Base-by-base conservation (phyloP, 2,329 filamentous ascomycete species). In the Apiospora pterosperma region DNA sequence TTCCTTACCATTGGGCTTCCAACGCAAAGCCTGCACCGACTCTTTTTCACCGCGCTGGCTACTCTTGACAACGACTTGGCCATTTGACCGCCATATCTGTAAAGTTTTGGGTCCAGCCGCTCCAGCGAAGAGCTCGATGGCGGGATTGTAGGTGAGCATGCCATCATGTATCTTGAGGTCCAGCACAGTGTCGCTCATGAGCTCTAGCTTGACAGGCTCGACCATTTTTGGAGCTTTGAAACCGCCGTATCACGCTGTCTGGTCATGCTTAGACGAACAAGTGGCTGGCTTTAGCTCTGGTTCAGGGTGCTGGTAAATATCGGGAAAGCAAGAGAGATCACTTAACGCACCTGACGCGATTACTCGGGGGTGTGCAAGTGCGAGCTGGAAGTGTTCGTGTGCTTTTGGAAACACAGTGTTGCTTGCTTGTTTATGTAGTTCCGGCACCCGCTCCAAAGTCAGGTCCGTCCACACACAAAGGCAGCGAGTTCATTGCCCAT, bases 81-180 rank as follows among this genome's bases (percentile, higher is more conserved):
- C 90, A 66, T 91, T 92, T 19, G 94, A 85, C 60, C 95, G 86
- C 77, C 91, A 94, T 52, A 97, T 88, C 69, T 90, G 84, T 21
- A 97, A 81, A 61, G 88, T 88, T 60, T 88, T 88, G 66, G 88
- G 86, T 19, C 84, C 82, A n/a, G 84, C 86, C 14, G 91, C 91
- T 14, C 93, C 83, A 5, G 90, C 89, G n/a, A 91, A 84, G 58
- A 98, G 83, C 77, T 97, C 92, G 81, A 97, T 92, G 10, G 89
- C 90, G 19, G 94, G 92, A 76, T 93, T 97, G 77, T 91, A 92
- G 31, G 89, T 84, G 38, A 95, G 82, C 61, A 90, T 84, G 59
- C 82, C 80, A 39, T 82, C 79, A 41, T 85, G 82, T 25, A 88
- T 82, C 28, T 82, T 82, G 58, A 83, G 78, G 61, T 85, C 81